phyloP scores from a whole-genome alignment of 805 yeast species.

The Wickerhamiella kurtzmanii region DNA sequence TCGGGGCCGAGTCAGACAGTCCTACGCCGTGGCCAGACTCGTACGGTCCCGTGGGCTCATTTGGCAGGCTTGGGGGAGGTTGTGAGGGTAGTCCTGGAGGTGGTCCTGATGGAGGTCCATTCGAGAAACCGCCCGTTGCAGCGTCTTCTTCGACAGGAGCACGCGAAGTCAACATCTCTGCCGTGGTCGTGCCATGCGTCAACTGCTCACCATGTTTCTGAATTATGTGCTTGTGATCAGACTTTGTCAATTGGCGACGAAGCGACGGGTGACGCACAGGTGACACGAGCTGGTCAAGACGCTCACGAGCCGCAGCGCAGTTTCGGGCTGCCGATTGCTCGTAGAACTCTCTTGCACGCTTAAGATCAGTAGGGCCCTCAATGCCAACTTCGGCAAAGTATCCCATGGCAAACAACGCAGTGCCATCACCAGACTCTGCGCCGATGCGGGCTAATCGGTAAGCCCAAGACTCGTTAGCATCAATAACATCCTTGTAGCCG shows the following conservation, averaged over 20 bases:
- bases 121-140: neutral
- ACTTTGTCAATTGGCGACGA: constrained; percentile 14
- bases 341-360: constrained; percentile 38
- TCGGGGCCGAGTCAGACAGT: too few species aligned
- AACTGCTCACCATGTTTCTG: constrained; percentile 9
- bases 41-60: neutral
- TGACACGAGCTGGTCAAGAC: constrained; percentile 16
- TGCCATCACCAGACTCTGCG: constrained; percentile 44
- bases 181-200: constrained; percentile 5
- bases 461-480: constrained; percentile 49
- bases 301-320: constrained; percentile 23
- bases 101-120: neutral
- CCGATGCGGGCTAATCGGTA: constrained; percentile 52
- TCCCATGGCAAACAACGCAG: constrained; percentile 59
- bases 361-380: constrained; percentile 29
- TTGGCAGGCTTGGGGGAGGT: too few species aligned
- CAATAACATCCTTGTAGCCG: constrained; percentile 44
- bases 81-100: neutral
- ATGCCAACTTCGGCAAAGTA: constrained; percentile 55
- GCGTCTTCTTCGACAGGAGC: neutral
- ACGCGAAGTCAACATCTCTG: neutral
- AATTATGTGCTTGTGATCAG: constrained; percentile 14
- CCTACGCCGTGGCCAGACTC: too few species aligned
- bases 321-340: constrained; percentile 42
- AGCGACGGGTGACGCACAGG: constrained; percentile 9